Conservation (phyloP, 345 rosid genomes). For the Lumnitzera littorea region DNA sequence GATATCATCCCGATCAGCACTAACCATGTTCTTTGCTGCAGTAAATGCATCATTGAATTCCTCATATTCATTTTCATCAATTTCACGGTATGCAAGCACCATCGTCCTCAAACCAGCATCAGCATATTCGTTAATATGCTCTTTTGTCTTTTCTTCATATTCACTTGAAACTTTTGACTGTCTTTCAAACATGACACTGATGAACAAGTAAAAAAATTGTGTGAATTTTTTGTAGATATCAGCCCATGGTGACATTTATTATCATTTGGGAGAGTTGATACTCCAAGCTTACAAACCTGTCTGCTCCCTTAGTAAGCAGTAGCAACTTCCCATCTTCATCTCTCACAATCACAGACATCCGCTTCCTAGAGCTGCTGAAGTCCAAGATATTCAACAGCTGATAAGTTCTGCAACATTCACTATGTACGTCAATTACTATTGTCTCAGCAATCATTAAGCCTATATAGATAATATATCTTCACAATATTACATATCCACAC, state of each 20-base stretch:
- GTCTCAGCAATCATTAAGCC: no score
- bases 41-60: constrained; percentile 57
- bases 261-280: neutral
- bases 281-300: constrained; percentile 48
- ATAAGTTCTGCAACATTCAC: constrained; percentile 48
- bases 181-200: constrained; percentile 88
- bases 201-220: constrained; percentile 1
- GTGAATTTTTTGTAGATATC: neutral
- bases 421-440: neutral
- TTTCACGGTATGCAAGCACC: constrained; percentile 86
- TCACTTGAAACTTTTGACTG: constrained; percentile 52
- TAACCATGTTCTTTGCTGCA: constrained; percentile 58
- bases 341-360: constrained; percentile 90
- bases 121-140: constrained; percentile 73
- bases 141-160: constrained; percentile 57
- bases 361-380: constrained; percentile 67
- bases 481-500: neutral
- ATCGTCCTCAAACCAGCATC: constrained; percentile 93
- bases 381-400: constrained; percentile 64
- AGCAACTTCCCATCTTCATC: constrained; percentile 66
- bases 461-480: no score
- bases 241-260: neutral
- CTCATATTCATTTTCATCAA: constrained; percentile 60
- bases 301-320: constrained; percentile 90
- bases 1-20: constrained; percentile 60